phyloP scores from a whole-genome alignment of 2,329 filamentous ascomycete genomes.

The Aspergillus neoniger region DNA sequence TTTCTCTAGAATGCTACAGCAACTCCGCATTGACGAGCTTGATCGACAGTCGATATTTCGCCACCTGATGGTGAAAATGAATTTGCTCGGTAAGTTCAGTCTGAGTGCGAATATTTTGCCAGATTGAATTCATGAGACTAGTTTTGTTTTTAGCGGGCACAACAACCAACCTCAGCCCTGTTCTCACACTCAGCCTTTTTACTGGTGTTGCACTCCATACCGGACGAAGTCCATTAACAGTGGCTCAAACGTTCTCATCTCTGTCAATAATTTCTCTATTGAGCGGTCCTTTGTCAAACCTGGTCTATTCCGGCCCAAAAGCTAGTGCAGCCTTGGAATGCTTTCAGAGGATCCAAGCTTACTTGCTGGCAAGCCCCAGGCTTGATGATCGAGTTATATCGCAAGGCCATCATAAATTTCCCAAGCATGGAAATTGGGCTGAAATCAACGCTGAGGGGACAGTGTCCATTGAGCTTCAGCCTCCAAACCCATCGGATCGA shows the following conservation, averaged over 20 bases:
- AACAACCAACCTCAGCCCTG: not conserved
- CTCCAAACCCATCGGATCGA: not conserved
- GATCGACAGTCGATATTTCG: not conserved
- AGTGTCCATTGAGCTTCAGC: not conserved
- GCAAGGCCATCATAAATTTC: too few relatives aligned
- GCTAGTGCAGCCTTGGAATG: not conserved
- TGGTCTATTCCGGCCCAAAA: not conserved
- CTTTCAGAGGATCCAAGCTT: not conserved
- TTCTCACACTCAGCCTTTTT: not conserved
- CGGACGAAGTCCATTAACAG: not conserved
- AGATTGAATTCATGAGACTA: not conserved
- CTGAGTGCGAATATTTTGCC: not conserved
- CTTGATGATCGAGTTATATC: not conserved
- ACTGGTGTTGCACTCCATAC: not conserved
- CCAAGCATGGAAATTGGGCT: not conserved
- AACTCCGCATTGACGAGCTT: not conserved
- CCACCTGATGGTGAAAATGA: constrained; percentile 3
- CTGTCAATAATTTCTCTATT: not conserved
- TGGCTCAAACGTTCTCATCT: not conserved
- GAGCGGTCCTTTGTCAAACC: not conserved
- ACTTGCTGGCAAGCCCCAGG: not conserved
- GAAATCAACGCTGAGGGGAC: not conserved
- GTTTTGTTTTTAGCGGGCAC: not conserved
- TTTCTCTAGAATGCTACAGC: not conserved
- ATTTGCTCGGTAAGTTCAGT: not conserved